These are phyloP conservation scores for Schizosaccharomyces japonicus DNA, from an alignment of 805 yeast genomes.

Conservation along the genomic window DNA sequence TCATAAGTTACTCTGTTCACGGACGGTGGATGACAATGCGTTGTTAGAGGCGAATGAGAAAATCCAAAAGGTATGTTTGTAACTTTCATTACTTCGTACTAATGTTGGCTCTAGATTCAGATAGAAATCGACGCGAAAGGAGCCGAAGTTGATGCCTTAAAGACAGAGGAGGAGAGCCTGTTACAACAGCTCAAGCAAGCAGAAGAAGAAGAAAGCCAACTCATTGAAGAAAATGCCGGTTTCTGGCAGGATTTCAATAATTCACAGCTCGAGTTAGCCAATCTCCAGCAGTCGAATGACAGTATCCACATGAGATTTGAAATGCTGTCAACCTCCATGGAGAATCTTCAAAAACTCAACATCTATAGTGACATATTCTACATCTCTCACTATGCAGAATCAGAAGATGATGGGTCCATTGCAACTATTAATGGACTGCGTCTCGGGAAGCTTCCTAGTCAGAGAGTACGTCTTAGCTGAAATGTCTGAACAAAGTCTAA, in stretches of 20 bases:
- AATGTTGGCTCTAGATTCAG: constrained; percentile 14
- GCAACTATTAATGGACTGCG: constrained; percentile 6
- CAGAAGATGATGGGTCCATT: constrained; percentile 3
- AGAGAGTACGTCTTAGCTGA: neutral
- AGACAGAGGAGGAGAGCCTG: constrained; percentile 22
- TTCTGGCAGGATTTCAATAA: constrained; percentile 25
- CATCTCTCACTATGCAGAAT: constrained; percentile 18
- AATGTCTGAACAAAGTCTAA: neutral
- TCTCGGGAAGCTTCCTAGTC: constrained; percentile 3
- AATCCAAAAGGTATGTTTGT: constrained; percentile 26
- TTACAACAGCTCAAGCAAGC: constrained; percentile 17
- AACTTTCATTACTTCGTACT: constrained; percentile 22
- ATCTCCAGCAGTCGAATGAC: constrained; percentile 31
- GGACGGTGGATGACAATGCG: constrained; percentile 18
- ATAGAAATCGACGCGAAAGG: constrained; percentile 21
- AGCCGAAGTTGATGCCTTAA: constrained; percentile 25
- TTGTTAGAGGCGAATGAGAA: constrained; percentile 20
- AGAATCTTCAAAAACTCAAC: constrained; percentile 47
- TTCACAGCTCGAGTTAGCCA: constrained; percentile 28
- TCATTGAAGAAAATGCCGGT: neutral
- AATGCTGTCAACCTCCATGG: constrained; percentile 38
- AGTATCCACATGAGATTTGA: constrained; percentile 41
- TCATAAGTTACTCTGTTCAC: constrained; percentile 37
- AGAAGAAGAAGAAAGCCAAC: constrained; percentile 15
- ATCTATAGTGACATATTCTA: constrained; percentile 64